Conservation (phyloP, 768 basidiomycete genomes). For the Cubamyces sp. region DNA sequence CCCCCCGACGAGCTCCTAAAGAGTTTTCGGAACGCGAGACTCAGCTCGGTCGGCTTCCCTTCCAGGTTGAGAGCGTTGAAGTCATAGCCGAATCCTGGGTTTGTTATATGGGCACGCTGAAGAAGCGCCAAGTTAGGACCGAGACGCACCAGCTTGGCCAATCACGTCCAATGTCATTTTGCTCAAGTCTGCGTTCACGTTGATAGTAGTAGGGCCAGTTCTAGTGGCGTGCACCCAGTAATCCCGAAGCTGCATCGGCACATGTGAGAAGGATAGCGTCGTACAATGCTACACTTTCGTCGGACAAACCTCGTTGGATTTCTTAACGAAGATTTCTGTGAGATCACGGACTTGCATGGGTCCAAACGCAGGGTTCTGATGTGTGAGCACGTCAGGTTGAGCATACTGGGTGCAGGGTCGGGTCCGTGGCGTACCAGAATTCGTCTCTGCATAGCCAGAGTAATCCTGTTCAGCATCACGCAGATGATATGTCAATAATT, state of each 20-base stretch:
- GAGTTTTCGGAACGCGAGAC: conserved; percentile 33
- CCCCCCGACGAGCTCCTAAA: conserved; percentile 17
- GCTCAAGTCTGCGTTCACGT: conserved; percentile 40
- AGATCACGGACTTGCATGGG: conserved; percentile 59
- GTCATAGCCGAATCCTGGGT: conserved; percentile 39
- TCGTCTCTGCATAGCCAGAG: conserved; percentile 8
- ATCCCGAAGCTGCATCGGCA: conserved; percentile 26
- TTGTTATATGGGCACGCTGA: neutral
- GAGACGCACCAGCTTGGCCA: conserved; percentile 41
- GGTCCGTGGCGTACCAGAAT: conserved; percentile 34
- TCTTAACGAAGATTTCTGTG: conserved; percentile 59
- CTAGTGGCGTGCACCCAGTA: conserved; percentile 34
- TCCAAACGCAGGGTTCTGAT: conserved; percentile 70
- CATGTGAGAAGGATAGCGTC: no score
- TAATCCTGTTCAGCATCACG: no score
- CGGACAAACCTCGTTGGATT: conserved; percentile 49
- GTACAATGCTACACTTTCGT: no score
- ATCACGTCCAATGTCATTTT: conserved; percentile 47
- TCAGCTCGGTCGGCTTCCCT: conserved; percentile 35
- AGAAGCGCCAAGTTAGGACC: neutral
- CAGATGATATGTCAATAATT: no score
- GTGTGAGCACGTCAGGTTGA: neutral
- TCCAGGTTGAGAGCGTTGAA: conserved; percentile 37
- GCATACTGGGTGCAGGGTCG: no score
- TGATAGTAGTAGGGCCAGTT: conserved; percentile 32